phyloP scores from a whole-genome alignment of 495 filamentous ascomycete species.

The Hypoxylon cercidicola region DNA sequence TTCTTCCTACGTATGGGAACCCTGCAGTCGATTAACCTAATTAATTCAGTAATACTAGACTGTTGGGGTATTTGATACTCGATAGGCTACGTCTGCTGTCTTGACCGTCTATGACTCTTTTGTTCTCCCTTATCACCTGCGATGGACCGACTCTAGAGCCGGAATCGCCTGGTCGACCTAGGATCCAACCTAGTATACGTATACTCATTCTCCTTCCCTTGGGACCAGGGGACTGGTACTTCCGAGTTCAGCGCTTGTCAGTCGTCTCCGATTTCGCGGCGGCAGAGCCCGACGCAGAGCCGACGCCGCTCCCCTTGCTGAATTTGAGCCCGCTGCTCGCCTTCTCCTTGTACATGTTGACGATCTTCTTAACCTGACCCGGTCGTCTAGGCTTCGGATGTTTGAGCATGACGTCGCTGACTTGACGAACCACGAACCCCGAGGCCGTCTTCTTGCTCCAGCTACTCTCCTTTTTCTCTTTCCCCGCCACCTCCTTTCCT shows the following conservation, averaged over 20 bases:
- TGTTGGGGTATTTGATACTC: conserved; percentile 27
- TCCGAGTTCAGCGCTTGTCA: not conserved
- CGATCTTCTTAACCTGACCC: conserved; percentile 43
- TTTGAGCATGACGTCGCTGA: conserved; percentile 42
- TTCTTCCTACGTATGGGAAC: not conserved
- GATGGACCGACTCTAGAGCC: not conserved
- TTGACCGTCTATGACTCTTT: not conserved
- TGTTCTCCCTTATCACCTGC: not conserved
- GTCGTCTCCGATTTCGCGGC: not conserved
- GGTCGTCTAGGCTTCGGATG: conserved; percentile 46
- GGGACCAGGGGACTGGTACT: not conserved
- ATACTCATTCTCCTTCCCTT: not conserved
- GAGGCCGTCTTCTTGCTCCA: conserved; percentile 45
- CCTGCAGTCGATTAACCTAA: conserved; percentile 14
- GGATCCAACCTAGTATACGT: not conserved
- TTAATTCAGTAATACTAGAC: conserved; percentile 8
- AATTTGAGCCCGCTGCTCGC: conserved; percentile 38
- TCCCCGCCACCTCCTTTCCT: conserved; percentile 33
- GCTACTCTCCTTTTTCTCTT: conserved; percentile 35
- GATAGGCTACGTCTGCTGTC: conserved; percentile 20
- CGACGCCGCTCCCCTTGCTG: conserved; percentile 33
- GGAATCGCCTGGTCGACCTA: not conserved
- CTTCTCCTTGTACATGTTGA: conserved; percentile 48
- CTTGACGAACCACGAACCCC: conserved; percentile 44
- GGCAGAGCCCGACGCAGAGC: conserved; percentile 19